Percentiles rank a stretch among this genome's conserved stretches.
Evolutionary conservation across 2,329 filamentous ascomycete genomes (phyloP).

Genomic region (Colletotrichum paranaense): DNA sequence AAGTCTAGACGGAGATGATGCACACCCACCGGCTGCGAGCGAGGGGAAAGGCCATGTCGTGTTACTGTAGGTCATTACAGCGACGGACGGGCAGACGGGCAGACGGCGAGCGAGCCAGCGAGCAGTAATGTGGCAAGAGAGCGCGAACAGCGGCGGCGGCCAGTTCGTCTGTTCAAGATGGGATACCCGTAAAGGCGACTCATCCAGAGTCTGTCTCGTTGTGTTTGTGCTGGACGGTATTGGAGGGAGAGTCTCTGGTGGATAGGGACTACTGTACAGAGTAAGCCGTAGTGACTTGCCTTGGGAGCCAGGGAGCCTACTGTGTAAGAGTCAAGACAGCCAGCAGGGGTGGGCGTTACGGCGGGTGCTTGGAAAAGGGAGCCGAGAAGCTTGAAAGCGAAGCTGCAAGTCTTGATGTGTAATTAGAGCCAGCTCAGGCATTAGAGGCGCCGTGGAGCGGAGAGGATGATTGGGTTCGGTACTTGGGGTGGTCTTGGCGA

Average conservation of each 20-base stretch:
- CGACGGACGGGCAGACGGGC: not conserved
- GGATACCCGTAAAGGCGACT: too few relatives aligned
- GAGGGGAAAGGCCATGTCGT: not conserved
- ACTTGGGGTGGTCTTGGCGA: constrained; percentile 29
- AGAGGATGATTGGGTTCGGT: constrained; percentile 29
- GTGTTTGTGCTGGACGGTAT: not conserved
- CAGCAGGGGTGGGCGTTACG: constrained; percentile 10
- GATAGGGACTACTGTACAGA: constrained; percentile 7
- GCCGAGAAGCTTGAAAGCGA: constrained; percentile 28
- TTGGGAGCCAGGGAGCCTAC: not conserved
- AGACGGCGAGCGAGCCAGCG: not conserved
- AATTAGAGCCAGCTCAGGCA: constrained; percentile 15
- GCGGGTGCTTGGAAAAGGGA: constrained; percentile 12
- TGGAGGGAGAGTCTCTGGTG: not conserved
- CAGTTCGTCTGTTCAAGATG: constrained; percentile 3
- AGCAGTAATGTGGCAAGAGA: not conserved
- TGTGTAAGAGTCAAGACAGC: not conserved
- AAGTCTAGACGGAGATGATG: not conserved
- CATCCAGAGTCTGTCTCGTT: not conserved
- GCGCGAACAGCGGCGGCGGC: not conserved
- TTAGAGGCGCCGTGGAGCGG: not conserved
- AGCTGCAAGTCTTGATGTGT: not conserved
- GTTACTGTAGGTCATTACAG: constrained; percentile 17
- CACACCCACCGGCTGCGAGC: too few relatives aligned
- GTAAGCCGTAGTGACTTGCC: not conserved